phyloP scores from a whole-genome alignment of 345 rosid genomes.

The Pugionium dolabratum region DNA sequence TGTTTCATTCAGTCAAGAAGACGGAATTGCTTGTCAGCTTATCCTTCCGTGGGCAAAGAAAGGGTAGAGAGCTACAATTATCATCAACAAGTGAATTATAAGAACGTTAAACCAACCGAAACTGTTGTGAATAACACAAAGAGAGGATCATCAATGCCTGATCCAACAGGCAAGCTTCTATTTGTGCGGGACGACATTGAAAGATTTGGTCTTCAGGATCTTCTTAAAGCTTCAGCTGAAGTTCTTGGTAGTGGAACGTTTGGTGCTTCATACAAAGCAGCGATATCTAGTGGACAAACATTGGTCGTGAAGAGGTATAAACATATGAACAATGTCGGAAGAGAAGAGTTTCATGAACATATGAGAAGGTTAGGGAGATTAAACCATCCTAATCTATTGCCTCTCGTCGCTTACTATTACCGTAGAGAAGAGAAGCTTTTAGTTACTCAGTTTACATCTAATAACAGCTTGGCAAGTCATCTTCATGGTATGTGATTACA shows the following conservation, averaged over 20 bases:
- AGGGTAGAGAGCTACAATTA: conserved; percentile 33
- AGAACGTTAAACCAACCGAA: conserved; percentile 14
- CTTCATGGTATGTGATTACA: conserved; percentile 55
- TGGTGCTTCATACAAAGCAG: conserved; percentile 75
- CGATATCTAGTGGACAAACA: conserved; percentile 37
- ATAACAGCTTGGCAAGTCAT: conserved; percentile 70
- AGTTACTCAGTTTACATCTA: conserved; percentile 52
- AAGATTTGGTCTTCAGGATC: conserved; percentile 66
- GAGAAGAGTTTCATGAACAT: conserved; percentile 70
- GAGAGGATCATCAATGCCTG: conserved; percentile 32
- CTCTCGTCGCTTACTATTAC: conserved; percentile 61
- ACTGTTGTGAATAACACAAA: conserved; percentile 27
- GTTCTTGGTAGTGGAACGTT: conserved; percentile 83
- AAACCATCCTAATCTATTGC: conserved; percentile 59
- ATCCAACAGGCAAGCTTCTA: conserved; percentile 46
- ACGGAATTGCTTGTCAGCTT: conserved; percentile 22
- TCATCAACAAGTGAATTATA: conserved; percentile 10
- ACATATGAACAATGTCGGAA: conserved; percentile 68
- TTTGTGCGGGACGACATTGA: conserved; percentile 55
- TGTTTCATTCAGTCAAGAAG: conserved; percentile 29
- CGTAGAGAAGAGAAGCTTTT: conserved; percentile 76
- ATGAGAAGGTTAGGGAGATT: conserved; percentile 64
- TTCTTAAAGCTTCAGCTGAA: conserved; percentile 74
- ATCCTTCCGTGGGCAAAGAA: conserved; percentile 32
- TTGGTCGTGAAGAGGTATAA: conserved; percentile 82